Evolutionary conservation across 2,329 filamentous ascomycete species (phyloP).

Genomic region (Sarocladiaceae sp.): DNA sequence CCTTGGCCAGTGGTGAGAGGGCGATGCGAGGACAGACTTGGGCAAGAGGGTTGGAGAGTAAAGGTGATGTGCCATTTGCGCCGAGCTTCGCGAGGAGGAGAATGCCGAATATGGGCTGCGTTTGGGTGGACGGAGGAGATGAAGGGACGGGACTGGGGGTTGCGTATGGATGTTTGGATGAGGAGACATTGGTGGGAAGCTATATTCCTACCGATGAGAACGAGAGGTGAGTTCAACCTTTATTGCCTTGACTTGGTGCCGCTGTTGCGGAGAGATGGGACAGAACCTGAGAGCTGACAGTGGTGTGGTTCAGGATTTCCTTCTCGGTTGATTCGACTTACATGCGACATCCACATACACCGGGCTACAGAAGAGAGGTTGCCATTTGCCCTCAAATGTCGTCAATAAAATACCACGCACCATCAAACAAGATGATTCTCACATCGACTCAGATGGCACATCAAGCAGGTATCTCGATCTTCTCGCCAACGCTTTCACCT

Average conservation of each 20-base stretch:
- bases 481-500: constrained; percentile 29
- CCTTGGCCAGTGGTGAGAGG: constrained; percentile 15
- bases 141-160: constrained; percentile 34
- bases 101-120: constrained; percentile 29
- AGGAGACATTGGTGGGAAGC: constrained; percentile 29
- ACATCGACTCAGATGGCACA: constrained; percentile 32
- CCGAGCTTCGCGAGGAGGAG: constrained; percentile 25
- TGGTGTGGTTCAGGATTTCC: constrained; percentile 10
- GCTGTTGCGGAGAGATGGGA: not conserved
- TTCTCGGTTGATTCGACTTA: constrained; percentile 11
- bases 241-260: no score
- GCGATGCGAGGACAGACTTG: constrained; percentile 31
- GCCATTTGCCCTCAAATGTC: constrained; percentile 36
- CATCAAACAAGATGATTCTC: constrained; percentile 37
- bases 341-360: not conserved
- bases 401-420: constrained; percentile 42
- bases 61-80: constrained; percentile 34
- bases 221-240: constrained; percentile 28
- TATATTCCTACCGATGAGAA: constrained; percentile 40
- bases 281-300: not conserved
- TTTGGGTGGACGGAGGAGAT: constrained; percentile 35
- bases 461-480: constrained; percentile 30
- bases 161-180: constrained; percentile 39
- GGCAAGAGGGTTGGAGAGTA: constrained; percentile 32
- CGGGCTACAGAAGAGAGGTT: constrained; percentile 22